These are phyloP conservation scores for Ceratocystis lukuohia DNA, from an alignment of 2,329 filamentous ascomycete species.

Conservation along the genomic window DNA sequence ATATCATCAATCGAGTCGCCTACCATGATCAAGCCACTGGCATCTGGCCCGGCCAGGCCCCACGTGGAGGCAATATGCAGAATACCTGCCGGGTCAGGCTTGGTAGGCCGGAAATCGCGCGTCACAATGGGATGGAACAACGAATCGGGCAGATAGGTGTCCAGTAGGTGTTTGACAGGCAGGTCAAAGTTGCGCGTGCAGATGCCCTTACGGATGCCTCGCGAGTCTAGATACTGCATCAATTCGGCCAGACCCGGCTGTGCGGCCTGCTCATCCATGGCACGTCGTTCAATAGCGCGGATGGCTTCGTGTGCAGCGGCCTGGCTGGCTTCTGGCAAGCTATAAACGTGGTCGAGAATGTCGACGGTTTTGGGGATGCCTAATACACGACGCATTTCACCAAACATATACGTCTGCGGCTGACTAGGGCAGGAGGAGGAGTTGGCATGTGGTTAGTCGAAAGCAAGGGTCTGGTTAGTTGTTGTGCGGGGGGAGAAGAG, in stretches of 20 bases:
- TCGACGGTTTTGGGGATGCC: constrained; percentile 59
- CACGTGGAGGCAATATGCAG: constrained; percentile 69
- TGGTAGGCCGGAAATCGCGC: constrained; percentile 67
- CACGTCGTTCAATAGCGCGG: constrained; percentile 62
- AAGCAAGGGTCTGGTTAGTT: neutral
- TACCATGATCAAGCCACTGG: constrained; percentile 46
- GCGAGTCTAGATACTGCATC: constrained; percentile 67
- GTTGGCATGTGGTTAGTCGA: constrained; percentile 1
- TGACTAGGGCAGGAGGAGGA: constrained; percentile 38
- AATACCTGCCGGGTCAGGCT: constrained; percentile 79
- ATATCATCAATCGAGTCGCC: constrained; percentile 87
- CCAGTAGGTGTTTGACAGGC: constrained; percentile 61
- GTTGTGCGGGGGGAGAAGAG: neutral
- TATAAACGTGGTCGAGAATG: constrained; percentile 79
- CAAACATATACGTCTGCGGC: constrained; percentile 93
- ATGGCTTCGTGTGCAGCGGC: constrained; percentile 58
- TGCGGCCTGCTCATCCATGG: constrained; percentile 67
- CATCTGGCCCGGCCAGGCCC: constrained; percentile 41
- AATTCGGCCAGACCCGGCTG: constrained; percentile 66
- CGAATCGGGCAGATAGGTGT: constrained; percentile 56
- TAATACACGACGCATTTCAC: constrained; percentile 65
- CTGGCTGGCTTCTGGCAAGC: constrained; percentile 48
- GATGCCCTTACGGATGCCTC: constrained; percentile 60
- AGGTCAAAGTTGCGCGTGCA: constrained; percentile 89
- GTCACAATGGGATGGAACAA: constrained; percentile 71